Conservation (phyloP, 192 early-diverging fungal genomes). For the Backusella luteola region DNA sequence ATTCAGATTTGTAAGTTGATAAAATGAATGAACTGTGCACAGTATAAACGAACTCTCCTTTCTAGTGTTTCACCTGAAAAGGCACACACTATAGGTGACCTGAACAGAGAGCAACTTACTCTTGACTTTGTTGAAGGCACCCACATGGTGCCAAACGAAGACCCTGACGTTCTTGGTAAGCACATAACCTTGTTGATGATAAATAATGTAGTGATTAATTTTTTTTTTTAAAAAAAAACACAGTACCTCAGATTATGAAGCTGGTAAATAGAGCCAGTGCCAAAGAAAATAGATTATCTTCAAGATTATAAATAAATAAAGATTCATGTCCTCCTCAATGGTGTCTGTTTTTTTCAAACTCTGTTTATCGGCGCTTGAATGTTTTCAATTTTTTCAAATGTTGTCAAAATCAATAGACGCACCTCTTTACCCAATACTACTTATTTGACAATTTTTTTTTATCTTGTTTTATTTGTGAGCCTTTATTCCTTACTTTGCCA, state of each 20-base stretch:
- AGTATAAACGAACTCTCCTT: background rate
- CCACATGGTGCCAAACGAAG: conserved; percentile 44
- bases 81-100: background rate
- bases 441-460: background rate
- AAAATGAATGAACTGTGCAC: background rate
- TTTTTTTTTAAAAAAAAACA: no score
- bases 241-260: conserved; percentile 17
- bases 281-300: background rate
- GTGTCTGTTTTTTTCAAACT: background rate
- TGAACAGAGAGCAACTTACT: conserved; percentile 15
- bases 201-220: no score
- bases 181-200: no score
- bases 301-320: background rate
- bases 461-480: background rate
- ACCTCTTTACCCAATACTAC: background rate
- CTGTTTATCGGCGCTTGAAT: background rate
- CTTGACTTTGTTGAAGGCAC: conserved; percentile 28
- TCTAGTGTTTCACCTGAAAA: conserved; percentile 5
- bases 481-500: background rate
- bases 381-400: background rate
- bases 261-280: background rate
- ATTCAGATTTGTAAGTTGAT: conserved; percentile 40
- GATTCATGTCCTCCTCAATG: background rate
- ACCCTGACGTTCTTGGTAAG: conserved; percentile 41
- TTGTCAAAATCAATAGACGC: background rate